Percentiles rank a stretch among this genome's conserved stretches.
phyloP scores from a whole-genome alignment of 176 grass and related monocot genomes.

The Aechmea fasciata region DNA sequence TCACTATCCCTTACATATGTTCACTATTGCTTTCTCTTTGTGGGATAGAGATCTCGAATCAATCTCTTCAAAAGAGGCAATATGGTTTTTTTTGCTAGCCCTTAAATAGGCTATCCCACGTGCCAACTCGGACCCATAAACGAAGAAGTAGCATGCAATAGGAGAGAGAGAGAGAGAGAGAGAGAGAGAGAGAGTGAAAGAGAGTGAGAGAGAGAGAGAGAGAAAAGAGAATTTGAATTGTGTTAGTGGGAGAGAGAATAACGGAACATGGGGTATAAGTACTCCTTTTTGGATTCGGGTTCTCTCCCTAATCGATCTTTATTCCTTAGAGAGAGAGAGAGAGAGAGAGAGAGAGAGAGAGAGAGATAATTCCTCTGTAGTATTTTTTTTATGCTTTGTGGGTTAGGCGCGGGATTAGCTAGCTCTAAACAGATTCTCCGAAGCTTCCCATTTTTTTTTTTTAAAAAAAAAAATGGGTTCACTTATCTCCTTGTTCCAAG shows the following conservation, averaged over 20 bases:
- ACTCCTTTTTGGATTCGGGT: background rate
- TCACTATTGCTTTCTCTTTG: too few relatives aligned
- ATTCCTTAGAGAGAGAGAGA: conserved; percentile 4
- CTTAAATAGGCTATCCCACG: too few relatives aligned
- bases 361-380: background rate
- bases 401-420: background rate
- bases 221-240: background rate
- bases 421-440: background rate
- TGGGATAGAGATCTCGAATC: too few relatives aligned
- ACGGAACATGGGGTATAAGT: conserved; percentile 13
- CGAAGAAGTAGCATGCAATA: too few relatives aligned
- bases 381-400: background rate
- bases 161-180: too few relatives aligned
- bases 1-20: too few relatives aligned
- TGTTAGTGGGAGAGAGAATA: conserved; percentile 15
- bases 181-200: too few relatives aligned
- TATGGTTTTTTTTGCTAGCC: too few relatives aligned
- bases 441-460: background rate
- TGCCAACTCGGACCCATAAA: too few relatives aligned
- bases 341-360: background rate
- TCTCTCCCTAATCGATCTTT: conserved; percentile 3
- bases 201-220: too few relatives aligned
- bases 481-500: too few relatives aligned
- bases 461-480: background rate
- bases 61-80: too few relatives aligned